Evolutionary conservation across 768 basidiomycete genomes (phyloP).

Genomic region (Suillus brevipes): DNA sequence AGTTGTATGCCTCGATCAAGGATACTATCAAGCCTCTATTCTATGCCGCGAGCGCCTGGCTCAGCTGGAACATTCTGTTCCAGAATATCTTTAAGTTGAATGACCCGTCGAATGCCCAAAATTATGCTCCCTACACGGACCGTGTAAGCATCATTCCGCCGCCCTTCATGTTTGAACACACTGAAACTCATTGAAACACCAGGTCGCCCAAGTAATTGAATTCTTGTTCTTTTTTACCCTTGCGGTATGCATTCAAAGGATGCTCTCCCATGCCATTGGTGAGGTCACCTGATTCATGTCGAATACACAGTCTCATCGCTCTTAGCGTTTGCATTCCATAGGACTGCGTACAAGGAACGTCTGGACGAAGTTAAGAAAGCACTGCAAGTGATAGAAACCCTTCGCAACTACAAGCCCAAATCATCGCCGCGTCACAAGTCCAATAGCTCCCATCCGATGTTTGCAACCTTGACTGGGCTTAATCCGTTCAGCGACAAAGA

Average conservation of each 20-base stretch:
- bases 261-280: constrained; percentile 70
- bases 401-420: constrained; percentile 64
- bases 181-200: constrained; percentile 8
- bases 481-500: constrained; percentile 49
- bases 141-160: constrained; percentile 40
- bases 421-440: constrained; percentile 19
- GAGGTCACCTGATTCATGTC: not conserved
- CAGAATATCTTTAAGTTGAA: constrained; percentile 62
- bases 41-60: constrained; percentile 70
- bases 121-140: constrained; percentile 61
- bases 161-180: not conserved
- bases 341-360: constrained; percentile 74
- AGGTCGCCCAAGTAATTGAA: constrained; percentile 64
- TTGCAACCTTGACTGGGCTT: constrained; percentile 31
- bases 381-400: constrained; percentile 61
- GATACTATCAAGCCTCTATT: constrained; percentile 69
- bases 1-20: constrained; percentile 71
- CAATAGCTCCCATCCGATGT: constrained; percentile 44
- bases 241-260: constrained; percentile 59
- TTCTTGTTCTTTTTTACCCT: constrained; percentile 78
- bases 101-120: constrained; percentile 37
- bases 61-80: constrained; percentile 78
- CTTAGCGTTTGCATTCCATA: constrained; percentile 71
- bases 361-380: constrained; percentile 55
- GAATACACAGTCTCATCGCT: constrained; percentile 1